These are phyloP conservation scores for Solanum hybrid DNA, from an alignment of 305 asterid species.

Conservation along the genomic window DNA sequence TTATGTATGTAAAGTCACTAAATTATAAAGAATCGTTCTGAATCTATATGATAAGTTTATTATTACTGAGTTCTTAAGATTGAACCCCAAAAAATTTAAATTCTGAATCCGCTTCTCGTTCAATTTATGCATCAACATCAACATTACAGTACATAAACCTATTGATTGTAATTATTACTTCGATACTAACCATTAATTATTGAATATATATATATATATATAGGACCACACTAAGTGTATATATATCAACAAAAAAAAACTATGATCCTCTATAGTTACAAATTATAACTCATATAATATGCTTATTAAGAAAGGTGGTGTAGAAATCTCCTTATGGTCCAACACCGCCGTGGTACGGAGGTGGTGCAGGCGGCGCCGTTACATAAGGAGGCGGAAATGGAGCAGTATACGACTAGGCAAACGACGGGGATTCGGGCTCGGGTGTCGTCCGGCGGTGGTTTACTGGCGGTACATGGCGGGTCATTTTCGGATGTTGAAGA, in stretches of 20 bases:
- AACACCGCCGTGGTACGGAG: constrained; percentile 6
- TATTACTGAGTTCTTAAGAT: not conserved
- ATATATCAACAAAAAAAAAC: not conserved
- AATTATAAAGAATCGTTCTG: not conserved
- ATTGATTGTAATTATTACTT: not conserved
- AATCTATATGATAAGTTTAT: not conserved
- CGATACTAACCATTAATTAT: not conserved
- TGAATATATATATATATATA: not conserved
- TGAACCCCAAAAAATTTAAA: not conserved
- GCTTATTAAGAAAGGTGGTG: not conserved
- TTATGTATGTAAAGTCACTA: not conserved
- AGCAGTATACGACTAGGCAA: constrained; percentile 5
- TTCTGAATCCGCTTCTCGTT: not conserved
- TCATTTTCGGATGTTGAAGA: constrained; percentile 4
- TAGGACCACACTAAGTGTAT: not conserved
- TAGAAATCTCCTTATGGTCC: not conserved
- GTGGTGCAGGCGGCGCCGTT: constrained; percentile 1
- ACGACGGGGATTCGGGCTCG: constrained; percentile 1
- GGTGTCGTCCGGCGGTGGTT: constrained; percentile 2
- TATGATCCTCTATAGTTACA: not conserved
- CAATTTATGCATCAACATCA: not conserved
- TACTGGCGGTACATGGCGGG: constrained; percentile 8
- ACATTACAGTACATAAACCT: not conserved
- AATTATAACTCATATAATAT: not conserved
- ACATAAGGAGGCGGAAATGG: not conserved